These are phyloP conservation scores for Barbarea vulgaris DNA, from an alignment of 345 rosid species.

Conservation along the genomic window DNA sequence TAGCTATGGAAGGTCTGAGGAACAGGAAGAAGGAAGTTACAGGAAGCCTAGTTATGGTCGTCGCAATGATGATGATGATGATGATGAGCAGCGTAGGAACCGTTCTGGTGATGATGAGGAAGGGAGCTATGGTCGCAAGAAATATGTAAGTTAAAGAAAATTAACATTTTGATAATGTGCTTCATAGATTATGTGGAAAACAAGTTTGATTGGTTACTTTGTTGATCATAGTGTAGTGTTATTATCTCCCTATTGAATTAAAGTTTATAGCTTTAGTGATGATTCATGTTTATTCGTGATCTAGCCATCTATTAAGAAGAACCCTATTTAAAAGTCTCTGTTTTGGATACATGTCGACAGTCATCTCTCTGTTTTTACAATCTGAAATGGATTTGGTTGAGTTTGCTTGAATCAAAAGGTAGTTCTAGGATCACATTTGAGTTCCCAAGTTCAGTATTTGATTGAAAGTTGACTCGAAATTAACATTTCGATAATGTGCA, in stretches of 20 bases:
- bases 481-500: too few species aligned
- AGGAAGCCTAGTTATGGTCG: slow-evolving; percentile 49
- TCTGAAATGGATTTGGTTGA: neutral
- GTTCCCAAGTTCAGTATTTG: neutral
- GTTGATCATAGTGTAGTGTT: slow-evolving; percentile 5
- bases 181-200: neutral
- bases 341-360: neutral
- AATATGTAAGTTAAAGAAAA: slow-evolving; percentile 57
- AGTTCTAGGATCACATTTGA: neutral
- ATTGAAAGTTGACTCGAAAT: too few species aligned
- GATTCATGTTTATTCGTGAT: neutral
- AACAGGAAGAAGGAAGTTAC: slow-evolving; percentile 44
- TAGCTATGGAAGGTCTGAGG: slow-evolving; percentile 43
- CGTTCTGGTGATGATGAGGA: slow-evolving; percentile 62
- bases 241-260: neutral
- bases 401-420: neutral
- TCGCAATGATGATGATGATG: slow-evolving; percentile 61
- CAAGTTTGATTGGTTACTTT: neutral
- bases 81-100: slow-evolving; percentile 41
- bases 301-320: neutral
- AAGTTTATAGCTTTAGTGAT: slow-evolving; percentile 12
- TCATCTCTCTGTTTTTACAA: neutral
- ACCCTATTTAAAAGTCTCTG: neutral
- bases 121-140: slow-evolving; percentile 74
- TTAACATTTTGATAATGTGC: neutral